These are phyloP conservation scores for Zhuliangozyma parablackwelliae DNA, from an alignment of 1,139 yeast species.

Conservation along the genomic window DNA sequence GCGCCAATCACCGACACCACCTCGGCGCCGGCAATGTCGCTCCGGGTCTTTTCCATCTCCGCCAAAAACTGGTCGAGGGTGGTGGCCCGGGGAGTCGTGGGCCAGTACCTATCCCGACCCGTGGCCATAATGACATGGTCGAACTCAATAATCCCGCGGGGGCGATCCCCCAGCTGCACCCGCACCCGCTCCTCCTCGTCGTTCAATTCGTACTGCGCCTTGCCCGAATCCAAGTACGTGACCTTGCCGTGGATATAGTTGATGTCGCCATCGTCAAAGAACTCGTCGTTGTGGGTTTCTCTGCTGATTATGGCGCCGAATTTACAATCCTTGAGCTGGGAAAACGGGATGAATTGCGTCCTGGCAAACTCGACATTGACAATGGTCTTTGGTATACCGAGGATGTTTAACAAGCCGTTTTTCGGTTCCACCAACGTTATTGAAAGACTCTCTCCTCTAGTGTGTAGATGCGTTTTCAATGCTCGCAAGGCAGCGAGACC, in stretches of 20 bases:
- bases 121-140: conserved; percentile 48
- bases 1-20: conserved; percentile 41
- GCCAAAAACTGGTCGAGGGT: conserved; percentile 23
- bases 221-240: conserved; percentile 22
- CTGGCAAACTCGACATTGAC: conserved; percentile 45
- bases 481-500: conserved; percentile 42
- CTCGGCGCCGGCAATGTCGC: conserved; percentile 17
- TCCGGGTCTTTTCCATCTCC: conserved; percentile 31
- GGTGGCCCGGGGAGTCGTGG: conserved; percentile 45
- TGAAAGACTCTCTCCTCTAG: conserved; percentile 17
- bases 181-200: conserved; percentile 5
- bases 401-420: conserved; percentile 47
- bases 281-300: conserved; percentile 11
- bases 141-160: conserved; percentile 29
- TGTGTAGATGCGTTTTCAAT: conserved; percentile 26
- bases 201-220: conserved; percentile 20
- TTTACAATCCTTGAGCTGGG: conserved; percentile 25
- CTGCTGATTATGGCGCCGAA: conserved; percentile 25
- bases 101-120: conserved; percentile 53
- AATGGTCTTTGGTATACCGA: conserved; percentile 49
- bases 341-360: conserved; percentile 36
- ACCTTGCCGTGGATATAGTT: conserved; percentile 41
- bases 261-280: conserved; percentile 6
- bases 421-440: conserved; percentile 48
- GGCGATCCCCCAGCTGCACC: conserved; percentile 1